Conservation (phyloP, 2,329 filamentous ascomycete genomes). For the Botrytis deweyae region DNA sequence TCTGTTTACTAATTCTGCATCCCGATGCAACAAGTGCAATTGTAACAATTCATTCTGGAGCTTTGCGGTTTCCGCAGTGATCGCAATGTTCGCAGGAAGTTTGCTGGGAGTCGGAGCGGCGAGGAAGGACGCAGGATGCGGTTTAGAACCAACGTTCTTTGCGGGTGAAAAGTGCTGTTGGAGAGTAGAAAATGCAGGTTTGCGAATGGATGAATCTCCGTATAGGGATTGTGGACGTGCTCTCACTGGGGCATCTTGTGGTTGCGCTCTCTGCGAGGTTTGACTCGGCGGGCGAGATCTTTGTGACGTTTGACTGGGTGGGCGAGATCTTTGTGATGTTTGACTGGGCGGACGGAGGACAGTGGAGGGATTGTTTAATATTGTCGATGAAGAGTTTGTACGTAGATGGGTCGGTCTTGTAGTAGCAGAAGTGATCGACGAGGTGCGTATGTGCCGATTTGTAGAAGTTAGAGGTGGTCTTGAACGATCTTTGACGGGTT, state of each 20-base stretch:
- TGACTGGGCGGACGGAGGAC: constrained; percentile 28
- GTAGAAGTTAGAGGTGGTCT: constrained; percentile 25
- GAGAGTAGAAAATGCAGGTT: constrained; percentile 54
- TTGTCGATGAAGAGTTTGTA: constrained; percentile 34
- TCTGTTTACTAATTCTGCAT: constrained; percentile 45
- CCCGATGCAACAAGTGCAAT: constrained; percentile 62
- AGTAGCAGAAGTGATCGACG: constrained; percentile 24
- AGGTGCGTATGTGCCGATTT: constrained; percentile 34
- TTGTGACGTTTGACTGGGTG: constrained; percentile 23
- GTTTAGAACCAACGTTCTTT: constrained; percentile 60
- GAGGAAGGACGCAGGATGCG: constrained; percentile 56
- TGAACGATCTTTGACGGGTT: constrained; percentile 24
- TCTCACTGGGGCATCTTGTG: constrained; percentile 14
- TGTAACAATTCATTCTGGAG: constrained; percentile 66
- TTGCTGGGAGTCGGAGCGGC: constrained; percentile 62
- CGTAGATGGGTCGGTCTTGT: constrained; percentile 31
- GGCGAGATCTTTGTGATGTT: constrained; percentile 7
- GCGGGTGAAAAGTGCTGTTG: constrained; percentile 68
- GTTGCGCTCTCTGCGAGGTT: constrained; percentile 5
- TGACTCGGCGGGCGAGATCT: constrained; percentile 24
- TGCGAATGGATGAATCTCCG: constrained; percentile 26
- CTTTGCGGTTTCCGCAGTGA: constrained; percentile 56
- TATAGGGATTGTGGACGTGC: constrained; percentile 23
- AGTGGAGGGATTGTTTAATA: constrained; percentile 28
- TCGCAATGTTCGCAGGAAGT: constrained; percentile 58